Evolutionary conservation across 768 basidiomycete species (phyloP).

Genomic region (Dioszegia hungarica): DNA sequence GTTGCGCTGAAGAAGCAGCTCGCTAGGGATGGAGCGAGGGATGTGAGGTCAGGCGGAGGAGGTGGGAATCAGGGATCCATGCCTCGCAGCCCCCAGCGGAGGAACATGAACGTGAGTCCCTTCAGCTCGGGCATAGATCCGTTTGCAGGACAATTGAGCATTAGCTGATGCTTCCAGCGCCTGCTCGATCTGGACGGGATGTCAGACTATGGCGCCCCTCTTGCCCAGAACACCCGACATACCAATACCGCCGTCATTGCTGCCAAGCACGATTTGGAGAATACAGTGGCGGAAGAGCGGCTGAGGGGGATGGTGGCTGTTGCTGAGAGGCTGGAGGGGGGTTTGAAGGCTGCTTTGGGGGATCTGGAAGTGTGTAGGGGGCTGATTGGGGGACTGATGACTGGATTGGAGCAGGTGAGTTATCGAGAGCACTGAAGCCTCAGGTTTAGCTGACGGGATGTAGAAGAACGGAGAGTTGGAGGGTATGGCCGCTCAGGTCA

Average conservation of each 20-base stretch:
- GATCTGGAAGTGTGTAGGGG: slow-evolving; percentile 17
- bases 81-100: slow-evolving; percentile 47
- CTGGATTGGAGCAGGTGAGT: slow-evolving; percentile 17
- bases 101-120: slow-evolving; percentile 45
- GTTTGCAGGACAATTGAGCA: too few relatives aligned
- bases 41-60: neutral
- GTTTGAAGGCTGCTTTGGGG: slow-evolving; percentile 15
- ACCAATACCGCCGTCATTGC: neutral
- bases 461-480: slow-evolving; percentile 66
- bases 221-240: neutral
- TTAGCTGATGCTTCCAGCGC: slow-evolving; percentile 24
- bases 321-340: slow-evolving; percentile 28
- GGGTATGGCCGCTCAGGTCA: slow-evolving; percentile 60
- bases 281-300: slow-evolving; percentile 29
- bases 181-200: slow-evolving; percentile 24
- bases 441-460: neutral
- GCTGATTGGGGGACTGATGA: slow-evolving; percentile 7
- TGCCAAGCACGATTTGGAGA: slow-evolving; percentile 21
- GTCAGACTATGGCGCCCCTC: slow-evolving; percentile 3
- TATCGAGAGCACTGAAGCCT: neutral
- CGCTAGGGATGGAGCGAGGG: slow-evolving; percentile 16
- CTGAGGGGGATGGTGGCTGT: slow-evolving; percentile 18
- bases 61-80: slow-evolving; percentile 13
- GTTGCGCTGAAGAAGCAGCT: slow-evolving; percentile 29
- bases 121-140: too few relatives aligned